A percentile compares a stretch with the other conserved stretches of the same genome.
Evolutionary conservation across 225 moss, liverwort and hornwort genomes (phyloP).

Genomic region (Lunularia cruciata): DNA sequence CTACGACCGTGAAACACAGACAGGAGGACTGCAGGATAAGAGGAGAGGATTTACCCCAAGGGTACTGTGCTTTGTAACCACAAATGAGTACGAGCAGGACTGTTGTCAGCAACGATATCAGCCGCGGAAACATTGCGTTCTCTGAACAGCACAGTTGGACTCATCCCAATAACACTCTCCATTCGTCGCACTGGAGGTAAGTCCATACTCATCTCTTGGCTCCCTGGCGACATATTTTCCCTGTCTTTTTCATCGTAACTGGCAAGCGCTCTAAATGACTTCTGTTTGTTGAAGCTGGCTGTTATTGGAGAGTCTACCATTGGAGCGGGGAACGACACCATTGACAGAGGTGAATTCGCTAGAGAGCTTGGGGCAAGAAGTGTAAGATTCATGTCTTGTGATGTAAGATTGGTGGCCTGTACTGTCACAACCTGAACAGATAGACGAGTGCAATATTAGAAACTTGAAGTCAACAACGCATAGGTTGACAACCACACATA

Average conservation of each 20-base stretch:
- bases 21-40: background rate
- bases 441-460: slow-evolving; percentile 11
- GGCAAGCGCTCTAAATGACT: slow-evolving; percentile 52
- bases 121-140: slow-evolving; percentile 76
- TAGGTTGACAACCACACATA: no score
- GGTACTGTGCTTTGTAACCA: slow-evolving; percentile 99
- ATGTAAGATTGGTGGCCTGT: slow-evolving; percentile 93
- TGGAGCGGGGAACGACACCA: slow-evolving; percentile 65
- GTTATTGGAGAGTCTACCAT: slow-evolving; percentile 52
- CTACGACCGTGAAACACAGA: background rate
- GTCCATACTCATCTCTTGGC: slow-evolving; percentile 51
- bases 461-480: background rate
- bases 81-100: slow-evolving; percentile 84
- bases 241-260: slow-evolving; percentile 46
- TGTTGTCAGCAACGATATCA: slow-evolving; percentile 70
- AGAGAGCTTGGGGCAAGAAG: slow-evolving; percentile 94
- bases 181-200: slow-evolving; percentile 94
- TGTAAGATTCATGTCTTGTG: slow-evolving; percentile 81
- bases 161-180: slow-evolving; percentile 91
- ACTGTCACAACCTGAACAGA: slow-evolving; percentile 80
- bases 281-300: slow-evolving; percentile 47
- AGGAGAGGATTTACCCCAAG: slow-evolving; percentile 58
- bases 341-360: slow-evolving; percentile 68
- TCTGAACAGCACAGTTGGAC: slow-evolving; percentile 70
- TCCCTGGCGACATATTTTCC: slow-evolving; percentile 39